phyloP scores from a whole-genome alignment of 192 early-diverging fungal genomes.

The Dissophora ornata region DNA sequence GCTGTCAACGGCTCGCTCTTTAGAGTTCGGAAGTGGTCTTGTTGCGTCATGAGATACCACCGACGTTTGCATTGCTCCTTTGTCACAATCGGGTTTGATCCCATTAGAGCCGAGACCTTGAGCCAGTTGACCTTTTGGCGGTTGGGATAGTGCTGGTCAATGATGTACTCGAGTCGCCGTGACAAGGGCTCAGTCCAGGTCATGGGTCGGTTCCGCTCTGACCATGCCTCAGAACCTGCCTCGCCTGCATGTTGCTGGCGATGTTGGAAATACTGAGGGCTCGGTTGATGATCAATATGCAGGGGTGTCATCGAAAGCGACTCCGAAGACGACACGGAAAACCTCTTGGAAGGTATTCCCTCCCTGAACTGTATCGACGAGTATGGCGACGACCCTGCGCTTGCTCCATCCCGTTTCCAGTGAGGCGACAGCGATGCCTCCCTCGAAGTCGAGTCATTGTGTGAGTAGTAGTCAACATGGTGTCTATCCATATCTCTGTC shows the following conservation, averaged over 20 bases:
- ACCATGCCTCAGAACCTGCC: conserved; percentile 1
- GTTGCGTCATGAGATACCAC: conserved; percentile 39
- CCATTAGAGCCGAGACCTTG: conserved; percentile 32
- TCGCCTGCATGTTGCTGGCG: background rate
- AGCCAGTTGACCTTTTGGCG: conserved; percentile 35
- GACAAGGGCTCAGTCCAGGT: conserved; percentile 42
- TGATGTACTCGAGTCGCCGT: conserved; percentile 26
- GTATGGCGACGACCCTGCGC: background rate
- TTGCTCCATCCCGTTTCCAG: conserved; percentile 8
- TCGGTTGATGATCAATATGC: background rate
- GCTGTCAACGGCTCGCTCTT: background rate
- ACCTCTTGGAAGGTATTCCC: background rate
- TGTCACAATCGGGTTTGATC: conserved; percentile 11
- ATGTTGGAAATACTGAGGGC: background rate
- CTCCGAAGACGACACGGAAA: conserved; percentile 15
- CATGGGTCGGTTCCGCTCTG: conserved; percentile 33
- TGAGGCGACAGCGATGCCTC: conserved; percentile 9
- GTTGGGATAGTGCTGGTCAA: conserved; percentile 18
- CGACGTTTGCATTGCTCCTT: conserved; percentile 43
- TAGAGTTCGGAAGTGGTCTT: conserved; percentile 6
- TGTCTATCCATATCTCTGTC: background rate
- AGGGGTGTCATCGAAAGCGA: background rate
- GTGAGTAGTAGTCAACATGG: background rate
- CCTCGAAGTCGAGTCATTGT: conserved; percentile 1
- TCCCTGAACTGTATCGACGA: background rate